A percentile compares a stretch with the other conserved stretches of the same genome.
phyloP scores from a whole-genome alignment of 306 rosid genomes.

The Luffa aegyptiaca region DNA sequence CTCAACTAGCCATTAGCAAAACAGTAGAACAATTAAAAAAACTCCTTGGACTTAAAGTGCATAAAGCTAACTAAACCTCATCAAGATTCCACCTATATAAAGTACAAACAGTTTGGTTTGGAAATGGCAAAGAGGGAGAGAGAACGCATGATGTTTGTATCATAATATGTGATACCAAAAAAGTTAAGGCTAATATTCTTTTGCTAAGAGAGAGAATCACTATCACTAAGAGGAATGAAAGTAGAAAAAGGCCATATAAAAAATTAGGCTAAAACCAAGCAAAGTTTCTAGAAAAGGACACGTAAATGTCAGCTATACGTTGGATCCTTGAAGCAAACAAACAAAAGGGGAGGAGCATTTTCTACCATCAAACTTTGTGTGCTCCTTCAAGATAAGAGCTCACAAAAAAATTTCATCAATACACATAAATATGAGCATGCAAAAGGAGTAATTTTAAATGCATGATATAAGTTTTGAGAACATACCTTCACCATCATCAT shows the following conservation, averaged over 20 bases:
- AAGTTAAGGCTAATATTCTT: background rate
- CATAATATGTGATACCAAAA: background rate
- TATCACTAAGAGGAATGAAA: background rate
- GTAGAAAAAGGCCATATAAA: background rate
- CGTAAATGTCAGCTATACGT: background rate
- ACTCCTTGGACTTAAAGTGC: background rate
- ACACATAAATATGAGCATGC: background rate
- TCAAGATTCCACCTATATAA: background rate
- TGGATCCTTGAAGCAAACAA: background rate
- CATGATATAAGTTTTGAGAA: constrained; percentile 5
- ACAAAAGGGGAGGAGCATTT: background rate
- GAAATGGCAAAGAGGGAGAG: background rate
- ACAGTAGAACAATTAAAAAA: background rate
- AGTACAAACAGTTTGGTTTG: background rate
- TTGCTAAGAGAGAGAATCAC: background rate
- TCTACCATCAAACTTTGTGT: background rate
- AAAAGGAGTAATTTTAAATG: background rate
- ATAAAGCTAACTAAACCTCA: background rate
- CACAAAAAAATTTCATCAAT: background rate
- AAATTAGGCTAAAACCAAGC: background rate
- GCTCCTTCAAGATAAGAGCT: constrained; percentile 5
- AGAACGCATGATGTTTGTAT: background rate
- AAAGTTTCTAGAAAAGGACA: background rate
- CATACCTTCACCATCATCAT: constrained; percentile 95
- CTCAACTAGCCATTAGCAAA: background rate